phyloP scores from a whole-genome alignment of 495 filamentous ascomycete genomes.

The Tuber brumale region DNA sequence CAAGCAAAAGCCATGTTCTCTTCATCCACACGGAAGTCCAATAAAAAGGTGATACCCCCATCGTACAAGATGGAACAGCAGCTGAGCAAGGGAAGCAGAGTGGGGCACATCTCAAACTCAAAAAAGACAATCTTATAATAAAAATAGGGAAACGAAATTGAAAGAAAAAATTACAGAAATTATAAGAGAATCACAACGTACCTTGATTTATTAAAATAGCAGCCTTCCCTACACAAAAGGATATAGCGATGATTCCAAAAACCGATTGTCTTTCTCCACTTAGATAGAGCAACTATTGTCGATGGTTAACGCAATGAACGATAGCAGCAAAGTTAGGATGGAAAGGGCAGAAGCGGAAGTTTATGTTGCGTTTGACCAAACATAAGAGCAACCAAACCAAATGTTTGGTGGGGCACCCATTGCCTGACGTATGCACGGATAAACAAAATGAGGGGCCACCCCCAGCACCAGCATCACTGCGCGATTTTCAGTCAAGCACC shows the following conservation, averaged over 20 bases:
- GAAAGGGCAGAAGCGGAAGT: neutral
- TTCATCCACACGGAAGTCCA: neutral
- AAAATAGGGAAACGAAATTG: neutral
- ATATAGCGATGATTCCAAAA: neutral
- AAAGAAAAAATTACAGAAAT: neutral
- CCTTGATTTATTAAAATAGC: neutral
- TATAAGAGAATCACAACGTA: neutral
- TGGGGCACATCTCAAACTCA: neutral
- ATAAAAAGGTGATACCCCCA: neutral
- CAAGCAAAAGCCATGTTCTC: neutral
- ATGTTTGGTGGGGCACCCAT: neutral
- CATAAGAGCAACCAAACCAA: neutral
- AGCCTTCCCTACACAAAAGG: neutral
- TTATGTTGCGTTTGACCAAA: neutral
- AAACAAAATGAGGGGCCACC: constrained; percentile 5
- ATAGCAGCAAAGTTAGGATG: neutral
- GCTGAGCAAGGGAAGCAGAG: neutral
- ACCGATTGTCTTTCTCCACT: neutral
- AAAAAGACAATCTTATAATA: neutral
- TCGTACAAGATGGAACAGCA: neutral
- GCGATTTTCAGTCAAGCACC: neutral
- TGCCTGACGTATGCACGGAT: neutral
- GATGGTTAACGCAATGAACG: neutral
- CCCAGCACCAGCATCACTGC: neutral
- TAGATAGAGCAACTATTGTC: neutral